Evolutionary conservation across 306 rosid species (phyloP).

Genomic region (Hylodesmum podocarpum): DNA sequence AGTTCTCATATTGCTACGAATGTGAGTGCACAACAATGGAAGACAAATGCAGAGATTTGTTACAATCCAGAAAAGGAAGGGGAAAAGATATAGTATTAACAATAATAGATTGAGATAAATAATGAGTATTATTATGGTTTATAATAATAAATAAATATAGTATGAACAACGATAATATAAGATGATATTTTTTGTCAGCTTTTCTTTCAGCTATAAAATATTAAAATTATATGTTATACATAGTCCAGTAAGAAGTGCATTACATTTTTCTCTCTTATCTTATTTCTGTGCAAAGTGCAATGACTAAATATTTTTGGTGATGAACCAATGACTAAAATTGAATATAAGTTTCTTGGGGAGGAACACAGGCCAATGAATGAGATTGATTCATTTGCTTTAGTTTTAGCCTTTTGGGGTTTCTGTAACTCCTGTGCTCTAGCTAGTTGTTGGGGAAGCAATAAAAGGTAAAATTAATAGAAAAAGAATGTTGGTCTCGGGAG

Average conservation of each 20-base stretch:
- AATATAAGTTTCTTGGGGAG: not conserved
- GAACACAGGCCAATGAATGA: not conserved
- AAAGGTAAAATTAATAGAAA: not conserved
- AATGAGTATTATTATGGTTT: not conserved
- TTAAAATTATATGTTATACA: not conserved
- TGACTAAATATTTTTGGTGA: too few species aligned
- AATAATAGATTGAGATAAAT: not conserved
- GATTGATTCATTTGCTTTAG: not conserved
- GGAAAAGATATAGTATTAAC: too few species aligned
- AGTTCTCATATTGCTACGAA: constrained; percentile 11
- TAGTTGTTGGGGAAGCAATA: not conserved
- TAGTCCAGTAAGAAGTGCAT: not conserved
- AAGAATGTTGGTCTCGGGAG: constrained; percentile 7
- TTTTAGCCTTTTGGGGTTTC: not conserved
- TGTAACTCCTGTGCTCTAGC: not conserved
- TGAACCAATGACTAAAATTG: too few species aligned
- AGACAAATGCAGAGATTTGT: not conserved
- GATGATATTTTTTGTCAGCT: not conserved
- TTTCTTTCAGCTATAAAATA: not conserved
- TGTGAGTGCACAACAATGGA: not conserved
- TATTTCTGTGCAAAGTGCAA: not conserved
- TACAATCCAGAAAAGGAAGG: not conserved
- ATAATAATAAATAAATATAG: constrained; percentile 16
- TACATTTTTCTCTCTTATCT: not conserved
- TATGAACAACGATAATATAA: not conserved